These are phyloP conservation scores for Dictyostelium intermedium DNA, from an alignment of 78 protist species.

Conservation along the genomic window DNA sequence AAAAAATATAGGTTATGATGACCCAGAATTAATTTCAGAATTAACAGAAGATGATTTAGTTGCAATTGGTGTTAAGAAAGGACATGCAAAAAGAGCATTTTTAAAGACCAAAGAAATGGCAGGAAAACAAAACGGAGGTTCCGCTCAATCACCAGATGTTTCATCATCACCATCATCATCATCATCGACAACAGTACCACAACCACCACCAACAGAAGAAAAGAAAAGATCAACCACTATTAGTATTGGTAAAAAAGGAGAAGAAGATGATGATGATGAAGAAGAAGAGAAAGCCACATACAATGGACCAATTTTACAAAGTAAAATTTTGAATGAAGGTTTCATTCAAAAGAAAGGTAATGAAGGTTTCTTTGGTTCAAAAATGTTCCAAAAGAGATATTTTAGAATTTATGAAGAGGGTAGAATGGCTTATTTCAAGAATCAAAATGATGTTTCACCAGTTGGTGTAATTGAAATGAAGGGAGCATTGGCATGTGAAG, in stretches of 20 bases:
- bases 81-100: constrained; percentile 79
- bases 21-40: constrained; percentile 65
- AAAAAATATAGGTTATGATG: constrained; percentile 40
- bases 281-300: neutral
- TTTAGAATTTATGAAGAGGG: constrained; percentile 68
- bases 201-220: neutral
- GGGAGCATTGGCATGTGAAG: constrained; percentile 43
- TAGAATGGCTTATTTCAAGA: constrained; percentile 44
- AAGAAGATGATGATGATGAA: constrained; percentile 21
- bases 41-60: constrained; percentile 73
- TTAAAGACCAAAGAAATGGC: constrained; percentile 19
- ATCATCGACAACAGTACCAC: neutral
- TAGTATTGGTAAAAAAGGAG: constrained; percentile 26
- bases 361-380: constrained; percentile 70
- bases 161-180: neutral
- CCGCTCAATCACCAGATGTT: neutral
- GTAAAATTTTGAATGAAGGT: constrained; percentile 39
- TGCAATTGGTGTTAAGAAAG: constrained; percentile 54
- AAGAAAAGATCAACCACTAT: constrained; percentile 14
- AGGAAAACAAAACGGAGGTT: neutral
- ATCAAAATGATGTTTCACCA: constrained; percentile 27
- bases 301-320: constrained; percentile 49
- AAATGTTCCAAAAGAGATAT: constrained; percentile 45
- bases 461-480: constrained; percentile 51
- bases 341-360: constrained; percentile 58